Evolutionary conservation across 2,329 filamentous ascomycete species (phyloP).

Genomic region (Pseudocercospora pini-densiflorae): DNA sequence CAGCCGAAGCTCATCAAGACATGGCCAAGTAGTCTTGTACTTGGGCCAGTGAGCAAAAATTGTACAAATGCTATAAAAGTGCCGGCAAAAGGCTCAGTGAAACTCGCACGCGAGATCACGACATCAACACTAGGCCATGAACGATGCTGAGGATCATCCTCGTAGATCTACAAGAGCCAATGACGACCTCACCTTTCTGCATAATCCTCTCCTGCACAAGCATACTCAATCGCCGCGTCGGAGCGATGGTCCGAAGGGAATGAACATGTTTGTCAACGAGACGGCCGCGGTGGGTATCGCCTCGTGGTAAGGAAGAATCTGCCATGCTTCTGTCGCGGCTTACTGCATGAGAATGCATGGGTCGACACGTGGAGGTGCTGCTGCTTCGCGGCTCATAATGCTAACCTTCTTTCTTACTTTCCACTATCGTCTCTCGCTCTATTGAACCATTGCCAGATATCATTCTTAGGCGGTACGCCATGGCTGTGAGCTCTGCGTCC

Average conservation of each 20-base stretch:
- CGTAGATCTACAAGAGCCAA: conserved; percentile 14
- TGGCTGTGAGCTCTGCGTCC: neutral
- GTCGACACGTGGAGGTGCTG: neutral
- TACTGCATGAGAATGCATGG: neutral
- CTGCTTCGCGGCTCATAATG: neutral
- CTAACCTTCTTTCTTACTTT: neutral
- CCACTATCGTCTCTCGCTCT: neutral
- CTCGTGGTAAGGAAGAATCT: conserved; percentile 3
- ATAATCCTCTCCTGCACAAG: neutral
- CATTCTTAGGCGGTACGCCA: neutral
- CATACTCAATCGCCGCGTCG: neutral
- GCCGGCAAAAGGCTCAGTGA: neutral
- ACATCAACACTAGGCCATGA: conserved; percentile 9
- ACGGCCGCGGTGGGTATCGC: neutral
- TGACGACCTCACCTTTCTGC: neutral
- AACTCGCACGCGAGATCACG: conserved; percentile 14
- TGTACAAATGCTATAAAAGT: neutral
- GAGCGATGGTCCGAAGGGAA: conserved; percentile 1
- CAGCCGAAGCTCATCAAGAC: conserved; percentile 9
- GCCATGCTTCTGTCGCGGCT: neutral
- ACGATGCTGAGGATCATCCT: neutral
- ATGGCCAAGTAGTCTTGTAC: neutral
- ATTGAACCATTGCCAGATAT: neutral
- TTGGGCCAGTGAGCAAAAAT: neutral
- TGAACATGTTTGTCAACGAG: neutral